Evolutionary conservation across 1,284 basidiomycete species (phyloP).

Genomic region (Coriolopsis trogii): DNA sequence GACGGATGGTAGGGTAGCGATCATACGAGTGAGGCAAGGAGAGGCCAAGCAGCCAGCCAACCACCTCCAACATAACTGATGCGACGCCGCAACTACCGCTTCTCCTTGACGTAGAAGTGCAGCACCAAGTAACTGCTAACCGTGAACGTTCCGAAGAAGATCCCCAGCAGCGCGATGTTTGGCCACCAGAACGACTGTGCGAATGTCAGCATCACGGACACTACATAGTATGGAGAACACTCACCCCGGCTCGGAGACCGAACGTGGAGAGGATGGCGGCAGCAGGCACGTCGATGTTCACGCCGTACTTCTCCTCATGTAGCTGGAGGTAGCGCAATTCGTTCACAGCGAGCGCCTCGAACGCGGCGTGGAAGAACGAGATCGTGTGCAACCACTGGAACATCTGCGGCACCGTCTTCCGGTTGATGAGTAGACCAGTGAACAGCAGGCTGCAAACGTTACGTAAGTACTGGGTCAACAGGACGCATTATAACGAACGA

Average conservation of each 20-base stretch:
- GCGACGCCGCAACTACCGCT: constrained; percentile 53
- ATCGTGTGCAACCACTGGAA: constrained; percentile 88
- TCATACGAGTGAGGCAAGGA: no score
- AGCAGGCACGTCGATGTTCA: constrained; percentile 93
- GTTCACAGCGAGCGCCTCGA: constrained; percentile 94
- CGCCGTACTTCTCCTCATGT: constrained; percentile 88
- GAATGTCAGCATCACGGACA: background rate
- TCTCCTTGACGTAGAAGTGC: constrained; percentile 90
- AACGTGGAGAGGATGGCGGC: constrained; percentile 91
- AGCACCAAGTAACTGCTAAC: constrained; percentile 77
- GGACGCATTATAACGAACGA: constrained; percentile 36
- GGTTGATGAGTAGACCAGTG: constrained; percentile 94
- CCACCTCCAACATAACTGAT: background rate
- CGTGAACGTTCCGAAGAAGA: constrained; percentile 84
- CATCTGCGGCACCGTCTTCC: constrained; percentile 75
- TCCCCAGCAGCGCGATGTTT: constrained; percentile 80
- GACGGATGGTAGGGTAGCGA: no score
- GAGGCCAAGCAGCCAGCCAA: no score
- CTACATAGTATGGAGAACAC: constrained; percentile 20
- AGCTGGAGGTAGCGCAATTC: constrained; percentile 93
- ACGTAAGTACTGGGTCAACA: background rate
- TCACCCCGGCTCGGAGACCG: constrained; percentile 82
- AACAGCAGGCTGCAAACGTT: constrained; percentile 77
- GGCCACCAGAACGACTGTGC: constrained; percentile 95
- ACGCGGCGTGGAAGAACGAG: constrained; percentile 99